Evolutionary conservation across 805 yeast species (phyloP).

Genomic region (Metschnikowia noctiluminum): DNA sequence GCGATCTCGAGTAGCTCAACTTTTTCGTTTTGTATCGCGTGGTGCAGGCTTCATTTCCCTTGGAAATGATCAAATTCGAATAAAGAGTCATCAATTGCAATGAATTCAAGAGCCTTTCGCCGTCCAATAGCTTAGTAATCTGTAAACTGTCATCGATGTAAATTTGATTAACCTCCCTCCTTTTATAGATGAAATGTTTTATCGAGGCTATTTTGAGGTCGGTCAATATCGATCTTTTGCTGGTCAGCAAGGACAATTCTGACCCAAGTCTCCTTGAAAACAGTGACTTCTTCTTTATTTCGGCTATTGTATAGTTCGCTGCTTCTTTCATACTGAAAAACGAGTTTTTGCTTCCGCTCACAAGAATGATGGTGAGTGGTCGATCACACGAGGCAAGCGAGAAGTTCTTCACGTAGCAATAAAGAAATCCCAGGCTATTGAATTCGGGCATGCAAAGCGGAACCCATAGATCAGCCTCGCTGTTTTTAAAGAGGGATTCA

Average conservation of each 20-base stretch:
- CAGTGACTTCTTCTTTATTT: slow-evolving; percentile 21
- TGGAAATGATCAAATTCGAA: slow-evolving; percentile 23
- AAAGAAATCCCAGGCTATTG: slow-evolving; percentile 82
- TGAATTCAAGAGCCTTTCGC: slow-evolving; percentile 25
- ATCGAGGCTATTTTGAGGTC: slow-evolving; percentile 40
- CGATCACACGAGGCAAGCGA: slow-evolving; percentile 15
- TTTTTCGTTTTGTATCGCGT: slow-evolving; percentile 24
- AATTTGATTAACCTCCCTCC: slow-evolving; percentile 64
- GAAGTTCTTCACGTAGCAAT: slow-evolving; percentile 62
- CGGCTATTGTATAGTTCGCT: slow-evolving; percentile 47
- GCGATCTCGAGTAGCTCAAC: slow-evolving; percentile 46
- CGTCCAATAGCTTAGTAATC: slow-evolving; percentile 16
- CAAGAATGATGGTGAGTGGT: slow-evolving; percentile 42
- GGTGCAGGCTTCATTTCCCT: slow-evolving; percentile 22
- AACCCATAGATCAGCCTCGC: slow-evolving; percentile 80
- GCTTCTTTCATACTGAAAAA: slow-evolving; percentile 72
- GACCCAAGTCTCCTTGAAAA: slow-evolving; percentile 21
- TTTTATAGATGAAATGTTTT: slow-evolving; percentile 78
- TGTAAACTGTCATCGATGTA: slow-evolving; percentile 39
- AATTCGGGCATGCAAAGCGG: slow-evolving; percentile 92
- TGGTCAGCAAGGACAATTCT: slow-evolving; percentile 20
- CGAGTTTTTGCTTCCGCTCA: slow-evolving; percentile 71
- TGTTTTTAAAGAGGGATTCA: slow-evolving; percentile 36
- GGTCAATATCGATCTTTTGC: slow-evolving; percentile 4
- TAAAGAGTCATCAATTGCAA: slow-evolving; percentile 39